Percentiles rank a stretch among this genome's conserved stretches.
Conservation (phyloP, 495 filamentous ascomycete species). For the Cairneyella variabilis region DNA sequence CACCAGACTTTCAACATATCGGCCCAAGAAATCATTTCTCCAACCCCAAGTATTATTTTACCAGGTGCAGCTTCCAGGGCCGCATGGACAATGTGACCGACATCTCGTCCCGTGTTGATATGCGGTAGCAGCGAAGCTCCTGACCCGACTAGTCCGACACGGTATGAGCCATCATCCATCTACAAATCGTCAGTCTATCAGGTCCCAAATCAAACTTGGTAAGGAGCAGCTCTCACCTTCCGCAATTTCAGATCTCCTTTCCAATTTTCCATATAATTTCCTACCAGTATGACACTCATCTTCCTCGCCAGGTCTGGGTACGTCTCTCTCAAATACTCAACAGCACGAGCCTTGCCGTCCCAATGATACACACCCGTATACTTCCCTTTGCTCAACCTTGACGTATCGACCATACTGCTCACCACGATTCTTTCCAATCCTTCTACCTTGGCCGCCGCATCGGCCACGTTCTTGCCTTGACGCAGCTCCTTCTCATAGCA, state of each 20-base stretch:
- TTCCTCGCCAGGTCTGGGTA: constrained; percentile 11
- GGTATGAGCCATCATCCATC: constrained; percentile 8
- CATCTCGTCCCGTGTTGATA: constrained; percentile 6
- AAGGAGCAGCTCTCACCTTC: constrained; percentile 8
- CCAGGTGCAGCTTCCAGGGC: constrained; percentile 4
- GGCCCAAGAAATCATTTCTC: constrained; percentile 6
- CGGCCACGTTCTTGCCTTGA: constrained; percentile 45
- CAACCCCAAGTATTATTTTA: constrained; percentile 14
- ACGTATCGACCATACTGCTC: constrained; percentile 31
- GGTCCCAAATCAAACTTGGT: background rate
- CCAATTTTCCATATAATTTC: constrained; percentile 20
- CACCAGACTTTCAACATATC: constrained; percentile 15
- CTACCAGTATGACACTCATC: constrained; percentile 6
- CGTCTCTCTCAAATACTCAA: constrained; percentile 12
- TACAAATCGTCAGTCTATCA: constrained; percentile 4
- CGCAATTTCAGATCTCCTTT: constrained; percentile 1
- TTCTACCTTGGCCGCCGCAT: constrained; percentile 40
- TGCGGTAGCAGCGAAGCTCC: constrained; percentile 2
- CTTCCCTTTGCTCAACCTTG: constrained; percentile 31
- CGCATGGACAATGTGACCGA: constrained; percentile 10
- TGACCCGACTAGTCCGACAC: constrained; percentile 1
- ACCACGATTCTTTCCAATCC: constrained; percentile 41
- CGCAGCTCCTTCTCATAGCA: constrained; percentile 39
- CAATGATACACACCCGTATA: constrained; percentile 38
- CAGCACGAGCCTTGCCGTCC: constrained; percentile 29